Evolutionary conservation across 305 asterid genomes (phyloP).

Genomic region (Rubia tinctorum): DNA sequence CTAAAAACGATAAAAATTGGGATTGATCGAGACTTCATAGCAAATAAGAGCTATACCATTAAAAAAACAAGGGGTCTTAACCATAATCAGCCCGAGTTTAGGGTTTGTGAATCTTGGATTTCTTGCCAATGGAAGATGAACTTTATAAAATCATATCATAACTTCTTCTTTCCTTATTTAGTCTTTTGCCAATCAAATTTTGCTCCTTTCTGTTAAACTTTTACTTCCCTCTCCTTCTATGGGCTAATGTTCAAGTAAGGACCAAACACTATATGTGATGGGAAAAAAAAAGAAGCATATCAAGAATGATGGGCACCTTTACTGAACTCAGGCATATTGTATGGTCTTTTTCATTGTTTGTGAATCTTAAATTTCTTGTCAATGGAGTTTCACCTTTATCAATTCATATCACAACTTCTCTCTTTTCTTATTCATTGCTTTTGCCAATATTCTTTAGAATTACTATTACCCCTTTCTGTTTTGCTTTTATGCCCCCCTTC

Average conservation of each 20-base stretch:
- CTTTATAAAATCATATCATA: slow-evolving; percentile 13
- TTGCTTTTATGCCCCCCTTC: neutral
- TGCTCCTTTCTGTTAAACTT: no score
- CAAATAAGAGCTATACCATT: no score
- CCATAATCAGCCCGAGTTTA: no score
- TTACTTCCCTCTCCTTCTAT: no score
- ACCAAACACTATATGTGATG: neutral
- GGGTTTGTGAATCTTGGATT: slow-evolving; percentile 14
- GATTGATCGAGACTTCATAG: no score
- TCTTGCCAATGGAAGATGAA: slow-evolving; percentile 15
- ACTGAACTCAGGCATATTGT: no score
- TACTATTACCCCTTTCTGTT: neutral
- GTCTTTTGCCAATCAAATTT: no score
- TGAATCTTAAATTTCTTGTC: slow-evolving; percentile 23
- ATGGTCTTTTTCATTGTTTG: neutral
- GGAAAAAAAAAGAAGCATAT: neutral
- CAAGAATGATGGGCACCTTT: neutral
- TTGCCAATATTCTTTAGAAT: neutral
- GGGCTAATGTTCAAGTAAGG: no score
- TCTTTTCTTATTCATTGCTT: neutral
- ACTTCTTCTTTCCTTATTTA: neutral
- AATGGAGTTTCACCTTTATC: slow-evolving; percentile 19
- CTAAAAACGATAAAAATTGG: no score
- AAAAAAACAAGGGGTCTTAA: no score
- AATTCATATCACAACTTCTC: slow-evolving; percentile 7